These are phyloP conservation scores for Exophiala calicioides DNA, from an alignment of 2,329 filamentous ascomycete genomes.

Conservation along the genomic window DNA sequence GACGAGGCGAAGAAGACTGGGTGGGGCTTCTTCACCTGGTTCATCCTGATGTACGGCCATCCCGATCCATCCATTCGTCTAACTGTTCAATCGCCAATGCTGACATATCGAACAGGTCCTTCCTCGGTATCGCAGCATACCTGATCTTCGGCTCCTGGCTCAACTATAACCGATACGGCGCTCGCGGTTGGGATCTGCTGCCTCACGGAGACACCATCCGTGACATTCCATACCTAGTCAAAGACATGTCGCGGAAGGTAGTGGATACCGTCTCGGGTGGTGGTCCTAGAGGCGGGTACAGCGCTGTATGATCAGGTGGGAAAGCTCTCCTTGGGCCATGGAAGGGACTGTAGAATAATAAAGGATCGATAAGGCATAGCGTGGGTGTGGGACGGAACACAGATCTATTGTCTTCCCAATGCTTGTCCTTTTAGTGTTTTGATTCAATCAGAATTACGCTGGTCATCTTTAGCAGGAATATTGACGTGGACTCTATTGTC, in stretches of 20 bases:
- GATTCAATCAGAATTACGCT: too few relatives aligned
- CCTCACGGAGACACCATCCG: conserved; percentile 91
- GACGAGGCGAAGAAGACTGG: conserved; percentile 48
- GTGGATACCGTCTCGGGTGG: conserved; percentile 81
- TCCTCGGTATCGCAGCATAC: conserved; percentile 82
- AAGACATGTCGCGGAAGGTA: conserved; percentile 80
- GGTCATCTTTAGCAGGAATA: too few relatives aligned
- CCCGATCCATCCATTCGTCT: not conserved
- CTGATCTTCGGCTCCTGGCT: conserved; percentile 98
- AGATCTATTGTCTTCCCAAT: too few relatives aligned
- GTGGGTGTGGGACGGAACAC: too few relatives aligned
- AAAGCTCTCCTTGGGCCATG: not conserved
- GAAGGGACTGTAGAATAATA: conserved; percentile 2
- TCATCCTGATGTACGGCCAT: conserved; percentile 77
- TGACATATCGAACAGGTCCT: conserved; percentile 61
- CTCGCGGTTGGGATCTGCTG: conserved; percentile 89
- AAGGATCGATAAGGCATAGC: too few relatives aligned
- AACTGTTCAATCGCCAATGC: conserved; percentile 10
- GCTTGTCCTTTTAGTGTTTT: too few relatives aligned
- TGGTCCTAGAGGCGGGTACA: conserved; percentile 87
- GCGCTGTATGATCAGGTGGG: conserved; percentile 70
- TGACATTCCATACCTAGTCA: conserved; percentile 86
- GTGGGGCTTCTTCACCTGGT: conserved; percentile 98
- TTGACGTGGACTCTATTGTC: too few relatives aligned
- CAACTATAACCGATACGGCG: conserved; percentile 96